Percentiles rank a stretch among this genome's conserved stretches.
Evolutionary conservation across 1,139 yeast genomes (phyloP).

Genomic region (Pneumocystis canis): DNA sequence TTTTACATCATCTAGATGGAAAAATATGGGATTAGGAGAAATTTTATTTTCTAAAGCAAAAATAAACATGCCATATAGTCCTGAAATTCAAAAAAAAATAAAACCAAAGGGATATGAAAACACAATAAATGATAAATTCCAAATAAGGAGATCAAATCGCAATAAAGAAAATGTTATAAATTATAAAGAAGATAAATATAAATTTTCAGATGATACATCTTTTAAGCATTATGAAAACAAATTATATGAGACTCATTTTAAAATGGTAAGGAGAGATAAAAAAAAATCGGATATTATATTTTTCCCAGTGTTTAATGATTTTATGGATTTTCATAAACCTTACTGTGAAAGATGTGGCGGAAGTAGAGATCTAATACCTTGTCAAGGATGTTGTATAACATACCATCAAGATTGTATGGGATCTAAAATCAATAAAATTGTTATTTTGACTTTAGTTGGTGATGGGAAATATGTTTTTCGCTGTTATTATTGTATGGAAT

Average conservation of each 20-base stretch:
- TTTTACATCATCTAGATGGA: neutral
- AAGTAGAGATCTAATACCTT: constrained; percentile 9
- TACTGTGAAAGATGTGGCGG: neutral
- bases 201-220: neutral
- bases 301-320: neutral
- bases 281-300: neutral
- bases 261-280: neutral
- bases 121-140: neutral
- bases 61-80: neutral
- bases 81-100: neutral
- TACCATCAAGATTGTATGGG: constrained; percentile 13
- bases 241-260: neutral
- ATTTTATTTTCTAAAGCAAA: neutral
- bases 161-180: neutral
- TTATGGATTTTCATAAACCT: neutral
- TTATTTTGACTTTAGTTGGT: constrained; percentile 6
- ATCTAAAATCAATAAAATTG: neutral
- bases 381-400: constrained; percentile 16
- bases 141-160: neutral
- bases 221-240: neutral
- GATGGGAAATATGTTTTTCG: constrained; percentile 10
- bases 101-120: neutral
- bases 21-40: neutral
- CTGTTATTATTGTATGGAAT: constrained; percentile 13
- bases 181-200: neutral